phyloP scores from a whole-genome alignment of 768 basidiomycete species.

The Solioccasus polychromus region DNA sequence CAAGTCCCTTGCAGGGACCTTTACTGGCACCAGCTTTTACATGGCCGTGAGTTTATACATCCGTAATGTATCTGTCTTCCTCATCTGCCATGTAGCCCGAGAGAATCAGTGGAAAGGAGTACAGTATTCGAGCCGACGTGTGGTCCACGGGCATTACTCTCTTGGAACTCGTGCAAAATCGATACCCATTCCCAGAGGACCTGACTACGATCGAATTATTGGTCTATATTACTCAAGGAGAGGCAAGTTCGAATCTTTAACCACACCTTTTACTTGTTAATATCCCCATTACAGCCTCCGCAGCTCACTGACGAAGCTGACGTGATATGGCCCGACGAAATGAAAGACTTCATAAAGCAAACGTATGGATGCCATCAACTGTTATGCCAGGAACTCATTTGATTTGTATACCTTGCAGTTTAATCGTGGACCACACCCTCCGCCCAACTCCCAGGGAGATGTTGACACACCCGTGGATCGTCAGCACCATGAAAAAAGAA shows the following conservation, averaged over 20 bases:
- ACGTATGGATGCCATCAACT: constrained; percentile 52
- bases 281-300: constrained; percentile 56
- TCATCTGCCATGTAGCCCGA: constrained; percentile 62
- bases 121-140: constrained; percentile 94
- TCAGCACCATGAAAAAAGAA: constrained; percentile 71
- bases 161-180: constrained; percentile 89
- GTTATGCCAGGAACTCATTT: background rate
- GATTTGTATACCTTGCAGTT: constrained; percentile 38
- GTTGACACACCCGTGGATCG: constrained; percentile 82
- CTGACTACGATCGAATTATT: constrained; percentile 92
- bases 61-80: background rate
- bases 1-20: constrained; percentile 88
- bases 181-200: constrained; percentile 93
- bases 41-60: constrained; percentile 79
- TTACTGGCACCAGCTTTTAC: constrained; percentile 96
- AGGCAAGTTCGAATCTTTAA: constrained; percentile 42
- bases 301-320: constrained; percentile 71
- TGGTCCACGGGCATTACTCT: constrained; percentile 97
- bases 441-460: constrained; percentile 84
- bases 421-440: constrained; percentile 62
- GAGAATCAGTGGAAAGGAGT: constrained; percentile 87
- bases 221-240: constrained; percentile 81
- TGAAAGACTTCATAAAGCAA: constrained; percentile 89
- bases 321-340: constrained; percentile 67
- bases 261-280: constrained; percentile 15